Percentiles rank a stretch among this genome's conserved stretches.
Conservation (phyloP, 139 green algal species). For the Micractinium conductrix region DNA sequence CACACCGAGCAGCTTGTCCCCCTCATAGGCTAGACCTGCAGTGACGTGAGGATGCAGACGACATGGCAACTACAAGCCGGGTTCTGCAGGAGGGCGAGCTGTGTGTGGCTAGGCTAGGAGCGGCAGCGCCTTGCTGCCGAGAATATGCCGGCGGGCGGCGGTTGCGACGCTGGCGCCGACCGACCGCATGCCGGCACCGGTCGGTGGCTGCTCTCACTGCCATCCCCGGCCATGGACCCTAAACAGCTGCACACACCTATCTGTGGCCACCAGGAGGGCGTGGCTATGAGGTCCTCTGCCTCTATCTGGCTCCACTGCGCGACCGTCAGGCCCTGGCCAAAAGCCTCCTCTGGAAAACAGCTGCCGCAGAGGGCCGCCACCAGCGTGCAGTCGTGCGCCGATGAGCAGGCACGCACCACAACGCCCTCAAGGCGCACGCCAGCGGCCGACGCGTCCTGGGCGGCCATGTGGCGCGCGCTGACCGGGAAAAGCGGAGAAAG, state of each 20-base stretch:
- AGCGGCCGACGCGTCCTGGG: too few species aligned
- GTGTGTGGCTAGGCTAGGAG: background rate
- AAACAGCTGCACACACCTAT: background rate
- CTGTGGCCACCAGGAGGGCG: conserved; percentile 19
- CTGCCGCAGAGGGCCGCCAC: conserved; percentile 9
- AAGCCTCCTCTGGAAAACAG: conserved; percentile 27
- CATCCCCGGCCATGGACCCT: background rate
- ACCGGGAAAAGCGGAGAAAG: background rate
- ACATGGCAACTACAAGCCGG: background rate
- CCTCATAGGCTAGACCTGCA: conserved; percentile 36
- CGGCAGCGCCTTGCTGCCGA: too few species aligned
- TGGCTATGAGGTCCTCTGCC: conserved; percentile 21
- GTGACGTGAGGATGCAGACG: background rate
- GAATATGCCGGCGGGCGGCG: too few species aligned
- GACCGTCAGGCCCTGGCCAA: conserved; percentile 4
- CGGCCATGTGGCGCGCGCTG: background rate
- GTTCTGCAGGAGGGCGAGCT: too few species aligned
- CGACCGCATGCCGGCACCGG: too few species aligned
- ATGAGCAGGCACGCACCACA: background rate
- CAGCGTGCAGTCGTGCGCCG: background rate
- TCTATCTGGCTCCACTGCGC: conserved; percentile 32
- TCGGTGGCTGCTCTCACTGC: too few species aligned
- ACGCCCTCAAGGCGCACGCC: background rate
- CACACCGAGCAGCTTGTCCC: conserved; percentile 28
- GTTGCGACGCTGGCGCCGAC: too few species aligned